Evolutionary conservation across 306 rosid species (phyloP), one percentile per base, ranked within the genome.

Genomic region (Oxytropis ochrocephala): DNA sequence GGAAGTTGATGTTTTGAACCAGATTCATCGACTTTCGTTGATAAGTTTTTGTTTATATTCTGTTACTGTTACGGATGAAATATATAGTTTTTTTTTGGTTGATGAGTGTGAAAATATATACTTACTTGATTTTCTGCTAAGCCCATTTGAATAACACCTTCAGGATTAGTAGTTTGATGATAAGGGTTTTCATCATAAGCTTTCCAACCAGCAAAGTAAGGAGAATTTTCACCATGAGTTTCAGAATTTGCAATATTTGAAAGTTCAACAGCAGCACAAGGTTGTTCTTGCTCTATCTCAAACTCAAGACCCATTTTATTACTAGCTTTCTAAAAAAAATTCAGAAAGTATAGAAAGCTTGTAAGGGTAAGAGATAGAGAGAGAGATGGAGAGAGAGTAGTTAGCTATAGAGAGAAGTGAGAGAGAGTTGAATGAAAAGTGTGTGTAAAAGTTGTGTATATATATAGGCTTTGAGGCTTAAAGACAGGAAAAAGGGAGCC

Each of bases 161-260:
- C 65, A 3, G 97, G 87, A 44, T 90, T 94, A 1, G 84, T 66
- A 0, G 63, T 19, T 79, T 88, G 90, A 43, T 94, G 64, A 30
- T 88, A 94, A 32, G 97, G 97, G 79, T 90, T 18, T 77, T 90
- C 96, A 46, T 88, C 92, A 65, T 94, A 94, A 4, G 91, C 97
- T 84, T 88, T 94, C 98, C 98, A 94, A 10, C 98, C 98, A 14
- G 95, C 97, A 73, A 94, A 94, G 49, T 94, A 94, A 6, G 97
- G 98, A 0, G 98, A 94, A 73, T 94, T 78, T 73, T 94, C 98
- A 0, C 98, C 98, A 49, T 94, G 98, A 47, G 98, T 94, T 7
- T 85, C 87, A 27, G 98, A 94, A 48, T 57, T 76, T 35, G 97
- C 97, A 16, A 94, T 54, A 5, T 70, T 77, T 29, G 98, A 94